Conservation (phyloP, 495 filamentous ascomycete species). For the Neurospora sp. region DNA sequence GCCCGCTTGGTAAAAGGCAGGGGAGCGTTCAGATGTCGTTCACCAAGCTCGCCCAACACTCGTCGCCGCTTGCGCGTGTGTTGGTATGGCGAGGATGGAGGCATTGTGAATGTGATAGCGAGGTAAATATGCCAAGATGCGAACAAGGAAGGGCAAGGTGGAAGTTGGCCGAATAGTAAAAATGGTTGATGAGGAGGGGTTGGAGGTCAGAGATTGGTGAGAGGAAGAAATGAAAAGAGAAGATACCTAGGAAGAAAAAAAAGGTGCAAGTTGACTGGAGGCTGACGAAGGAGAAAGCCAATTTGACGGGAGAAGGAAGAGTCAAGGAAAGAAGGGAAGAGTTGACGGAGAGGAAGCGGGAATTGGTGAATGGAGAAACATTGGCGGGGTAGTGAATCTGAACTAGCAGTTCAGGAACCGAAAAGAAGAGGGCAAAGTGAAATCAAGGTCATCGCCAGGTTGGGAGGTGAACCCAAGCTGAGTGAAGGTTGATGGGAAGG, state of each 20-base stretch:
- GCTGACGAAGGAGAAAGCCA: neutral
- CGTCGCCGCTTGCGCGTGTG: neutral
- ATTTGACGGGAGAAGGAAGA: neutral
- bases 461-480: neutral
- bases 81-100: neutral
- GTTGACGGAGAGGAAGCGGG: neutral
- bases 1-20: conserved; percentile 6
- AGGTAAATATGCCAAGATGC: neutral
- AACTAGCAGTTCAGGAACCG: neutral
- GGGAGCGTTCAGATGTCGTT: conserved; percentile 9
- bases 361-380: neutral
- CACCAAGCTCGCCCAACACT: conserved; percentile 11
- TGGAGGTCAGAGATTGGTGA: neutral
- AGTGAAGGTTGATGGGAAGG: neutral
- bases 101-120: neutral
- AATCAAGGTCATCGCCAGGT: neutral
- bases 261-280: neutral
- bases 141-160: neutral
- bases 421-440: neutral
- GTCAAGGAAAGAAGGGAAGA: neutral
- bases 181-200: neutral
- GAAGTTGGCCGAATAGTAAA: neutral
- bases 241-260: neutral
- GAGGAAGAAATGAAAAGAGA: neutral
- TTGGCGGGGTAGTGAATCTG: neutral